Evolutionary conservation across 2,329 filamentous ascomycete genomes (phyloP).

Genomic region (Furcasterigmium furcatum): DNA sequence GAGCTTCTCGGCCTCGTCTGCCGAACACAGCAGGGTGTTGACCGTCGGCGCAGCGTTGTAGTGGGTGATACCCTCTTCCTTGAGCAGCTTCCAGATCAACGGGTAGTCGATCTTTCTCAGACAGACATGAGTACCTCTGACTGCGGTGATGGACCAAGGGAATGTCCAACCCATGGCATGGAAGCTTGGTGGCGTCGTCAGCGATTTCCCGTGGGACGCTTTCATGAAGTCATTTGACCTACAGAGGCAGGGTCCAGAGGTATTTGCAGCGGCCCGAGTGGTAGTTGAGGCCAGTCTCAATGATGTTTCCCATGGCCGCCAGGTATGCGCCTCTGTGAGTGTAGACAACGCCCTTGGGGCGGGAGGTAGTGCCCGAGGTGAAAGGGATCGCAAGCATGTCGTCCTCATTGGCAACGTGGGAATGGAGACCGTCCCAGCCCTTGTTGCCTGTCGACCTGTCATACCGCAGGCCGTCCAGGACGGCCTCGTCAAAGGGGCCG

Average conservation of each 20-base stretch:
- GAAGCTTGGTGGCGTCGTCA: slow-evolving; percentile 39
- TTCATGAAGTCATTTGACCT: no score
- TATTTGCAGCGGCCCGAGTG: slow-evolving; percentile 71
- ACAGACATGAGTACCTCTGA: slow-evolving; percentile 82
- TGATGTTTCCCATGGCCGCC: slow-evolving; percentile 77
- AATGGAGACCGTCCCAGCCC: slow-evolving; percentile 76
- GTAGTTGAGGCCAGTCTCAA: slow-evolving; percentile 82
- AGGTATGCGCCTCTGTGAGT: slow-evolving; percentile 88
- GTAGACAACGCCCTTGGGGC: slow-evolving; percentile 89
- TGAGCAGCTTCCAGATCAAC: slow-evolving; percentile 85
- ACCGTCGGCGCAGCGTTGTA: slow-evolving; percentile 94
- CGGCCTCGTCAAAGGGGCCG: slow-evolving; percentile 79
- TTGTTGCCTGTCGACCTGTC: slow-evolving; percentile 63
- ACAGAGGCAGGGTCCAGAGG: slow-evolving; percentile 92
- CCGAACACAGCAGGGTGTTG: slow-evolving; percentile 85
- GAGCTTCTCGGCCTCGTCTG: slow-evolving; percentile 69
- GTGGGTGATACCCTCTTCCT: slow-evolving; percentile 84
- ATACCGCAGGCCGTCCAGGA: slow-evolving; percentile 74
- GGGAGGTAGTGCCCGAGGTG: slow-evolving; percentile 88
- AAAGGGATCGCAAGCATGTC: slow-evolving; percentile 84
- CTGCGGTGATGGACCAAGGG: slow-evolving; percentile 89
- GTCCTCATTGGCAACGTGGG: slow-evolving; percentile 72
- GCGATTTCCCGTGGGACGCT: no score
- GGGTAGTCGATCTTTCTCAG: slow-evolving; percentile 93
- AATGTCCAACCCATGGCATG: slow-evolving; percentile 80